These are phyloP conservation scores for Calonectria honghensis DNA, from an alignment of 2,329 filamentous ascomycete species.

Conservation along the genomic window DNA sequence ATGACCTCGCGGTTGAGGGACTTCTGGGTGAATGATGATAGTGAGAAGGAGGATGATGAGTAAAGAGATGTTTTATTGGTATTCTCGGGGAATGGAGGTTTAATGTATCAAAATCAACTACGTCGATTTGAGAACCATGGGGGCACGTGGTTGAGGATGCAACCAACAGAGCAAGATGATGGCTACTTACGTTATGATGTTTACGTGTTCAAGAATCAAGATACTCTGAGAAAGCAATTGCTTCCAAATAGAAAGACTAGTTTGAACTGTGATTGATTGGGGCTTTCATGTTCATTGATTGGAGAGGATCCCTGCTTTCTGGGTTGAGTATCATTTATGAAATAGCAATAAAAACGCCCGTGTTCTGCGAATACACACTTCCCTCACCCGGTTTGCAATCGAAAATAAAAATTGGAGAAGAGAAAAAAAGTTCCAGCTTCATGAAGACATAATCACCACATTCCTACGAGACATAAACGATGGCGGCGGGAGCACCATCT, in stretches of 20 bases:
- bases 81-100: no score
- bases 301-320: constrained; percentile 45
- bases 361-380: constrained; percentile 44
- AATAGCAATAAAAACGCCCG: constrained; percentile 45
- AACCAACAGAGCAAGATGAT: not conserved
- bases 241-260: not conserved
- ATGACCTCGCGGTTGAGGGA: constrained; percentile 42
- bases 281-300: constrained; percentile 40
- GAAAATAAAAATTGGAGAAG: constrained; percentile 38
- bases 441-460: not conserved
- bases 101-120: not conserved
- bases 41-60: constrained; percentile 41
- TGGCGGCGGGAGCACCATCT: constrained; percentile 68
- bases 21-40: constrained; percentile 26
- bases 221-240: not conserved
- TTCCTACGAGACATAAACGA: constrained; percentile 59
- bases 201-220: not conserved
- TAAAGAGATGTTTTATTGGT: not conserved
- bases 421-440: not conserved
- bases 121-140: not conserved
- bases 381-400: constrained; percentile 39
- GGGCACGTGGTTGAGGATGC: not conserved
- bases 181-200: not conserved
- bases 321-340: constrained; percentile 19
- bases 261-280: constrained; percentile 30